Base-by-base conservation (phyloP, 805 yeast genomes). In the Brettanomyces sp. region DNA sequence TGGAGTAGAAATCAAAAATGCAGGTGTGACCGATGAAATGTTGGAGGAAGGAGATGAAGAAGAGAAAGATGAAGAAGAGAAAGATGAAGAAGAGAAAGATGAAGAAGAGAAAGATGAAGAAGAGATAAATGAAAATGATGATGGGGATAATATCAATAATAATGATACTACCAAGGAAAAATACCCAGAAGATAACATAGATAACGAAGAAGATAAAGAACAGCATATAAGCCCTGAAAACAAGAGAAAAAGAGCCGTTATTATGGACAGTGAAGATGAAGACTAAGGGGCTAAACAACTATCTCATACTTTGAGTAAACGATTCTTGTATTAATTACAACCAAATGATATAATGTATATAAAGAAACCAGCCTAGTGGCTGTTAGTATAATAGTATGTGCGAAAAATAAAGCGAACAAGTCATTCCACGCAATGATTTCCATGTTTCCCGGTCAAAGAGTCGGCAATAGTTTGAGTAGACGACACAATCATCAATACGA, bases 401-500 rank as follows among this genome's bases (percentile, higher is more conserved):
- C 18, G 18, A 18, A 18, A 28, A 28, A 28, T 28, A 9, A 28
- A 28, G 32, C 7, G 4, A 3, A 9, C 11, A 25, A 18, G 3
- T 43, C 39, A 59, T 43, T 45, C 57, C 13, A 64, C 67, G 60
- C 87, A 81, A 50, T 79, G 82, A 25, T 63, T 65, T 21, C 69
- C 76, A 21, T 64, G 73, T 9, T 63, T 66, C 8, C 62, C 68
- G 28, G 47, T 45, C 12, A 72, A 33, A 24, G 79, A 67, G 36
- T 71, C 67, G 13, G 70, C 49, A 3, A 87, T 69, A 1, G 95
- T 85, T 69, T 84, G 90, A 18, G 74, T 64, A 0, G 95, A 81
- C n/a, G 95, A 85, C 12, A 88, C 67, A 30, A 86, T 51, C 93
- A 91, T 84, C 13, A 91, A 84, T 2, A 74, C 50, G 35, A 80